Evolutionary conservation across 805 yeast species (phyloP), one percentile per base, ranked within the genome.

Genomic region (Metschnikowia henanensis): DNA sequence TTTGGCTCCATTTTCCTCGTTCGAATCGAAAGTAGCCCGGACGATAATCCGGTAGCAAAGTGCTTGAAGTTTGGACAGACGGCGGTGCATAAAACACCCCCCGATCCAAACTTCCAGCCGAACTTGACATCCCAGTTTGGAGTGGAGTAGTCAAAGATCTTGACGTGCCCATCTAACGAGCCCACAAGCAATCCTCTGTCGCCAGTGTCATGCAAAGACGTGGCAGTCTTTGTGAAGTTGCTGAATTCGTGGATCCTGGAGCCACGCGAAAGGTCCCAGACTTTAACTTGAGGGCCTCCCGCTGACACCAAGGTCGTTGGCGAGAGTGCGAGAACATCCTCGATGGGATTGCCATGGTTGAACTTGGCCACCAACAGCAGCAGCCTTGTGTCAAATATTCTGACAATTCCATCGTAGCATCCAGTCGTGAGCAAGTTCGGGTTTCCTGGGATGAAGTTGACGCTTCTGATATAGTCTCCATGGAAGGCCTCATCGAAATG

Each of bases 121-220:
- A 90, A 92, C 62, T 85, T 87, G 48, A 92, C 96, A 48, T 84
- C 86, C 88, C 92, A 91, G 55, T 79, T 77, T 31, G 78, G 59
- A 18, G 84, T 77, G 21, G 77, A 67, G 30, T 87, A 79, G 64
- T 91, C 97, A 62, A 92, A 88, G 35, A 91, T 91, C 65, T 94
- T 94, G 47, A 94, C 96, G 65, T 94, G 99, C 17, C 99, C 99
- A 66, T 94, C 99, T 45, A 94, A 72, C 0, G 97, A 90, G 15
- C 98, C 97, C 2, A 96, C 97, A 23, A 94, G 69, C 35, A 94
- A 70, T n/a, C 94, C 92, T 39, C 80, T 70, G 50, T 81, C 87
- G 23, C 84, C 85, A 8, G 92, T 84, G 53, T 77, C 69, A 40
- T 86, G 82, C 50, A 91, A 70, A 48, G 91, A 83, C 13, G 97